Evolutionary conservation across 1,139 yeast genomes (phyloP).

Genomic region (Suhomyces ambrosiae): DNA sequence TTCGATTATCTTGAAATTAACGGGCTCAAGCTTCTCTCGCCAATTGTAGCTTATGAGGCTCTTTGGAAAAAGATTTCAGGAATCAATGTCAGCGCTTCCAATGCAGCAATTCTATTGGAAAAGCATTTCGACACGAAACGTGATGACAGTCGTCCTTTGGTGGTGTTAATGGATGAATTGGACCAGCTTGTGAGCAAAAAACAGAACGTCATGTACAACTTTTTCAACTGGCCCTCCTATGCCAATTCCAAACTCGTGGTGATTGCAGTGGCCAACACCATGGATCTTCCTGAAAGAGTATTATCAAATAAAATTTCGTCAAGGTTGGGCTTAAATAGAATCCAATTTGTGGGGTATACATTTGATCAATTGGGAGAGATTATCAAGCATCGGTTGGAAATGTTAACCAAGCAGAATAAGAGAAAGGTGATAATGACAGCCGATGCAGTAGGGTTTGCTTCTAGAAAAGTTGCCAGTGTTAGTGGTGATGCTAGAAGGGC

Average conservation of each 20-base stretch:
- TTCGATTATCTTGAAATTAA: slow-evolving; percentile 86
- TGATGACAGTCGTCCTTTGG: slow-evolving; percentile 48
- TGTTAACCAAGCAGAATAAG: slow-evolving; percentile 44
- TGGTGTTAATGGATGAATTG: slow-evolving; percentile 86
- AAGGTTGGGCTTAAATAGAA: slow-evolving; percentile 82
- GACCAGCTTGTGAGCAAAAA: slow-evolving; percentile 88
- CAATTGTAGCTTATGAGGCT: slow-evolving; percentile 80
- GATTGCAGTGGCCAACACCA: slow-evolving; percentile 93
- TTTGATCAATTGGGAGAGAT: slow-evolving; percentile 76
- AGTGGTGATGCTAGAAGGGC: slow-evolving; percentile 98
- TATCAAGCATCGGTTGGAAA: slow-evolving; percentile 68
- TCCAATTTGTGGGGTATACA: slow-evolving; percentile 87
- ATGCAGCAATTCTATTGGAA: slow-evolving; percentile 53
- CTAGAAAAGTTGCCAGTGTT: slow-evolving; percentile 92
- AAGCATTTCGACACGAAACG: slow-evolving; percentile 35
- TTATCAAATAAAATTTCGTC: slow-evolving; percentile 88
- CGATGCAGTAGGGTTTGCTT: slow-evolving; percentile 89
- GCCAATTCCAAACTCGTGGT: slow-evolving; percentile 78
- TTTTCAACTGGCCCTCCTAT: slow-evolving; percentile 96
- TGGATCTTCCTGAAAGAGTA: slow-evolving; percentile 93
- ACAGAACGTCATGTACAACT: slow-evolving; percentile 90
- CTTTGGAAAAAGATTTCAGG: slow-evolving; percentile 79
- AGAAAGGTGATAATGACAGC: slow-evolving; percentile 52
- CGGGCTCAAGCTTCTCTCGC: slow-evolving; percentile 83
- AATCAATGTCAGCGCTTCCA: slow-evolving; percentile 60